These are phyloP conservation scores for Trichoderma breve DNA, from an alignment of 2,329 filamentous ascomycete genomes.

Conservation along the genomic window DNA sequence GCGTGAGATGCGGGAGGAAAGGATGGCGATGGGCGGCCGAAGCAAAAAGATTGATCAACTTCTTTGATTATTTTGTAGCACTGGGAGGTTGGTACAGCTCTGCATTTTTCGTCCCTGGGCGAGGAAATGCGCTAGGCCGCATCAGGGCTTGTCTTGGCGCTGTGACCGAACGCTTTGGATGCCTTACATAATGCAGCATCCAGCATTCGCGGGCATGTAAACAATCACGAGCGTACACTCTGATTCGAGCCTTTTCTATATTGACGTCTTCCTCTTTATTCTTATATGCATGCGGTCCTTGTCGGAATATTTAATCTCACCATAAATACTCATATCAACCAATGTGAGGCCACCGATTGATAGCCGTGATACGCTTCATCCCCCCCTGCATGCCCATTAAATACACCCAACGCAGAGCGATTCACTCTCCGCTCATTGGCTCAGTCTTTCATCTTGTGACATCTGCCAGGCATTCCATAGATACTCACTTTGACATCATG, in stretches of 20 bases:
- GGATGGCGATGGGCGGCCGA: conserved; percentile 16
- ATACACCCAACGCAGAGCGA: neutral
- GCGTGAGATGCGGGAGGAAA: neutral
- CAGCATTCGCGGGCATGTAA: neutral
- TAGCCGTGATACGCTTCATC: neutral
- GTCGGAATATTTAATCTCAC: neutral
- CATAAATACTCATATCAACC: neutral
- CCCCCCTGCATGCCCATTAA: neutral
- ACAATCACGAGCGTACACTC: neutral
- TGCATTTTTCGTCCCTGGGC: conserved; percentile 17
- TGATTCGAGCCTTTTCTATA: neutral
- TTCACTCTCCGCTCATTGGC: neutral
- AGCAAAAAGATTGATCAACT: conserved; percentile 4
- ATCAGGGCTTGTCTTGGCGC: neutral
- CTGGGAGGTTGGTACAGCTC: conserved; percentile 21
- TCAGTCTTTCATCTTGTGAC: neutral
- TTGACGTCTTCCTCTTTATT: neutral
- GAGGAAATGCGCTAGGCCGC: conserved; percentile 18
- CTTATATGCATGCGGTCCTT: neutral
- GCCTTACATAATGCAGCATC: neutral
- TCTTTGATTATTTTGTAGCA: conserved; percentile 19
- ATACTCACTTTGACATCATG: neutral
- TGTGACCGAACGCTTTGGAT: neutral
- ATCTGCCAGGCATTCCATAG: fast-evolving
- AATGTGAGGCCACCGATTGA: neutral